phyloP scores from a whole-genome alignment of 441 rosid genomes.

The Populus hybrid region DNA sequence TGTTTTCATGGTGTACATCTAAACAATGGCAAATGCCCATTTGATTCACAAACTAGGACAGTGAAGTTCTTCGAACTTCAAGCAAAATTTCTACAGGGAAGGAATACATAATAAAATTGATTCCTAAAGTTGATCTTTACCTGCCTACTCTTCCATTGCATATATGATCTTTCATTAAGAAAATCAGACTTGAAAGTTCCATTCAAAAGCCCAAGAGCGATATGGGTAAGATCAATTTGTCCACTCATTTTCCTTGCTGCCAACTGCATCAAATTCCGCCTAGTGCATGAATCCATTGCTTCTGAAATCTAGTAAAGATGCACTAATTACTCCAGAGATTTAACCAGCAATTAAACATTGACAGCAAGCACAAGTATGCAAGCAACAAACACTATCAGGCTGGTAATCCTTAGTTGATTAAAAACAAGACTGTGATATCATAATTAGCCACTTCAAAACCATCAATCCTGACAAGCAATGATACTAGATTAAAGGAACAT shows the following conservation, averaged over 20 bases:
- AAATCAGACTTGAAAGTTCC: conserved; percentile 87
- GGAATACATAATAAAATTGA: conserved; percentile 11
- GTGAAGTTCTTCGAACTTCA: neutral
- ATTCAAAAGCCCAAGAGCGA: conserved; percentile 76
- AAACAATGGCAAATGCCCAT: neutral
- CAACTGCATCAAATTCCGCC: conserved; percentile 71
- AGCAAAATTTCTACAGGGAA: neutral
- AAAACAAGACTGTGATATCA: neutral
- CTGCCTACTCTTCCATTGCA: conserved; percentile 94
- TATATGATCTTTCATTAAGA: conserved; percentile 69
- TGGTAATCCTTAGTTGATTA: neutral
- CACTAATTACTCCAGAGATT: conserved; percentile 19
- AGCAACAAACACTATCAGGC: neutral
- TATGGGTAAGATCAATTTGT: conserved; percentile 75
- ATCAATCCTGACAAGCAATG: neutral
- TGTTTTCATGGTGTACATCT: neutral
- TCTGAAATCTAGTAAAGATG: conserved; percentile 73
- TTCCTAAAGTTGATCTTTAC: conserved; percentile 33
- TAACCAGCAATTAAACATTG: conserved; percentile 5
- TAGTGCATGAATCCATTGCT: conserved; percentile 70
- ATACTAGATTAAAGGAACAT: neutral
- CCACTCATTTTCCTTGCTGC: conserved; percentile 50
- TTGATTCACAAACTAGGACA: neutral
- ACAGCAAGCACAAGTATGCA: conserved; percentile 9
- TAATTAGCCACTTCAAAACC: neutral